Conservation (phyloP, 345 rosid genomes). For the Brassica nigra region DNA sequence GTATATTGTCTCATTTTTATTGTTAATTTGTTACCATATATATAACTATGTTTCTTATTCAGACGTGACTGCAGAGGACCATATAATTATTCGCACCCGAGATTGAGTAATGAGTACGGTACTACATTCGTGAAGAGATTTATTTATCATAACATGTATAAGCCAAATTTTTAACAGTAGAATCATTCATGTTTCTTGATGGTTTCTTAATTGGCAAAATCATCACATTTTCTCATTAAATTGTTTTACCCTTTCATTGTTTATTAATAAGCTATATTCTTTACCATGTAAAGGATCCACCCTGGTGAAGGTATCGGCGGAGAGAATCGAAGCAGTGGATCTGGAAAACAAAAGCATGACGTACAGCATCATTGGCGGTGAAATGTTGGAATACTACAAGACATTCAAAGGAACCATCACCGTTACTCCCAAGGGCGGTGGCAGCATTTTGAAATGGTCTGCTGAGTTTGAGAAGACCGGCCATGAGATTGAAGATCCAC, state of each 20-base stretch:
- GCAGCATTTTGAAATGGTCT: conserved; percentile 77
- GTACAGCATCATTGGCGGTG: conserved; percentile 76
- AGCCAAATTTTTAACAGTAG: not conserved
- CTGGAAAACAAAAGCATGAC: conserved; percentile 51
- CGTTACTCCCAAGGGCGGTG: conserved; percentile 67
- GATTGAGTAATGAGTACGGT: not conserved
- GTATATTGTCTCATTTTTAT: conserved; percentile 11
- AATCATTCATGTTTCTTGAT: conserved; percentile 10
- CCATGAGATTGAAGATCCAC: conserved; percentile 42
- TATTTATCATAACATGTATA: not conserved
- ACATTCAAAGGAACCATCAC: conserved; percentile 57
- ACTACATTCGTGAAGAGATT: not conserved
- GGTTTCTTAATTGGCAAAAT: not conserved
- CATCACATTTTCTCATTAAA: not conserved
- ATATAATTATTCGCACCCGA: not conserved
- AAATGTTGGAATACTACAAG: conserved; percentile 76
- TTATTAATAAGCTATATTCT: not conserved
- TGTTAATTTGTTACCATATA: not conserved
- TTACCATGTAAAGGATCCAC: conserved; percentile 55
- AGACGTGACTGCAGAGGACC: not conserved
- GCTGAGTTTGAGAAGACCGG: conserved; percentile 74
- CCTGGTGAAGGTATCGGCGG: conserved; percentile 65
- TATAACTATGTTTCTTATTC: not conserved
- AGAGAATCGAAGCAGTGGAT: conserved; percentile 72
- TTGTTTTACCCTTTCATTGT: not conserved